A percentile compares a stretch with the other conserved stretches of the same genome.
phyloP scores from a whole-genome alignment of 2,329 filamentous ascomycete genomes.

The Alternaria sp. region DNA sequence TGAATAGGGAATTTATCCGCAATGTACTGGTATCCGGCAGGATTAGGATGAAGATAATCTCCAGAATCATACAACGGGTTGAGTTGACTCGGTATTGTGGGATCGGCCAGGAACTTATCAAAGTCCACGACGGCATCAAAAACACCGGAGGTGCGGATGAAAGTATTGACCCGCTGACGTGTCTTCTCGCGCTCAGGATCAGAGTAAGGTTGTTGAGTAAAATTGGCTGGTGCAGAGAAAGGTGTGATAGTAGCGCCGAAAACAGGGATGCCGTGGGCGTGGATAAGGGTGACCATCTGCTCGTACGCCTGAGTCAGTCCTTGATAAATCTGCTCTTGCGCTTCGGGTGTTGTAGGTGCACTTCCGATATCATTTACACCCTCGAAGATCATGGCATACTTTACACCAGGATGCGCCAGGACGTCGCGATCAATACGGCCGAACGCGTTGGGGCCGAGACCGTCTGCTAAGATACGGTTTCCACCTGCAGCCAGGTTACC shows the following conservation, averaged over 20 bases:
- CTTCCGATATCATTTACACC: constrained; percentile 71
- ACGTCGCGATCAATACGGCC: constrained; percentile 71
- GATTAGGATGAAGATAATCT: constrained; percentile 72
- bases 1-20: constrained; percentile 67
- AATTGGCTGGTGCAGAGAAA: constrained; percentile 57
- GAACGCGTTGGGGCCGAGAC: constrained; percentile 69
- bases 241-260: constrained; percentile 74
- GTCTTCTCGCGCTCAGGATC: constrained; percentile 64
- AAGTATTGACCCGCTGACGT: constrained; percentile 67
- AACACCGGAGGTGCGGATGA: constrained; percentile 64
- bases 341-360: constrained; percentile 54
- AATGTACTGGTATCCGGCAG: constrained; percentile 66
- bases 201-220: constrained; percentile 27
- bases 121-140: constrained; percentile 73
- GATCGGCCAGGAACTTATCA: constrained; percentile 64
- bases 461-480: constrained; percentile 70
- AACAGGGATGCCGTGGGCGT: constrained; percentile 63
- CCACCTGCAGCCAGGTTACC: constrained; percentile 74
- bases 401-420: constrained; percentile 64
- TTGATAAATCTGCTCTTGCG: constrained; percentile 60
- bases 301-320: constrained; percentile 65
- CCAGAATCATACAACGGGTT: constrained; percentile 65
- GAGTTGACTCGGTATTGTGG: constrained; percentile 58
- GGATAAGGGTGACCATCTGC: constrained; percentile 66
- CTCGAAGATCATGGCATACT: constrained; percentile 72